Evolutionary conservation across 176 grass and related monocot species (phyloP).

Genomic region (Raddia distichophylla): DNA sequence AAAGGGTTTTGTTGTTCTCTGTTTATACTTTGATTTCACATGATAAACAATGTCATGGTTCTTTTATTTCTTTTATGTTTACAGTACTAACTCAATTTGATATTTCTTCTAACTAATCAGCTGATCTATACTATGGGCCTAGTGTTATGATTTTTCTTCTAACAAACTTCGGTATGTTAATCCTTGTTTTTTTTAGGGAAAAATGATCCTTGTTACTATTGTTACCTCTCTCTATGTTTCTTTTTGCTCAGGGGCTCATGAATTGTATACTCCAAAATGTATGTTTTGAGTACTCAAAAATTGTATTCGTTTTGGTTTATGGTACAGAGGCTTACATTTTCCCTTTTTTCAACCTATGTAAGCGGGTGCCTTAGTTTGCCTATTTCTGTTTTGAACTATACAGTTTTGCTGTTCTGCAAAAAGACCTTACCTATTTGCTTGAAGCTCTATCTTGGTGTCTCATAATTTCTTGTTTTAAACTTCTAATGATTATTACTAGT

Average conservation of each 20-base stretch:
- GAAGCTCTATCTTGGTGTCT: neutral
- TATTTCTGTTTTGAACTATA: conserved; percentile 11
- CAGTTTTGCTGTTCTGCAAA: neutral
- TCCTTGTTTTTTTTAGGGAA: neutral
- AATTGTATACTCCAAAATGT: conserved; percentile 12
- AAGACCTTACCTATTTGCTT: neutral
- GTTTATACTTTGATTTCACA: conserved; percentile 11
- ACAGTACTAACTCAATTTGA: neutral
- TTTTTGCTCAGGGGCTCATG: conserved; percentile 1
- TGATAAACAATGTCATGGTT: neutral
- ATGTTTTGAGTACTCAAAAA: conserved; percentile 1
- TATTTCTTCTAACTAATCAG: conserved; percentile 14
- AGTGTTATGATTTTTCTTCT: neutral
- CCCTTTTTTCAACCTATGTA: neutral
- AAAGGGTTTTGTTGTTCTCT: neutral
- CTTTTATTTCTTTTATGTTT: conserved; percentile 27
- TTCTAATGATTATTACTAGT: conserved; percentile 8
- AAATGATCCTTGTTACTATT: conserved; percentile 3
- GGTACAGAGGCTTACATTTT: neutral
- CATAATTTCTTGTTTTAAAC: neutral
- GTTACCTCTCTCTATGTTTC: neutral
- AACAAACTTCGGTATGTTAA: neutral
- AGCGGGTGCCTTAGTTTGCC: neutral
- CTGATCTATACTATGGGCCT: neutral
- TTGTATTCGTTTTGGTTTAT: conserved; percentile 9